Conservation (phyloP, 495 filamentous ascomycete genomes). For the Daldinia loculata region DNA sequence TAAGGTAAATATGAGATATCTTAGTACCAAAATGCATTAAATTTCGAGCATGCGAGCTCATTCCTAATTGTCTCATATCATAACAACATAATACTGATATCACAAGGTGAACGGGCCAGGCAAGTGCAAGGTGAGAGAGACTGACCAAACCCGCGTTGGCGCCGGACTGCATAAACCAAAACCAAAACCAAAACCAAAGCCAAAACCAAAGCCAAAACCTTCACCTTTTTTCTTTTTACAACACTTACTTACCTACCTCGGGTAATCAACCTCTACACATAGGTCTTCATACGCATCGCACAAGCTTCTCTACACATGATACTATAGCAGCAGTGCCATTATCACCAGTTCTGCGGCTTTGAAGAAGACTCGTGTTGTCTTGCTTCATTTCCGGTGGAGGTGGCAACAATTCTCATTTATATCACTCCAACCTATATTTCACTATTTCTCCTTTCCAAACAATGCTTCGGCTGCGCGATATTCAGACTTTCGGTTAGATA, state of each 20-base stretch:
- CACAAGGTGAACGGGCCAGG: not conserved
- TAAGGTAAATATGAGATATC: slow-evolving; percentile 4
- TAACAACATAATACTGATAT: slow-evolving; percentile 2
- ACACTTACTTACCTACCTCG: too few species aligned
- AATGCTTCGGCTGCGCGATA: not conserved
- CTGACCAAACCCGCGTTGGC: not conserved
- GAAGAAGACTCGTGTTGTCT: not conserved
- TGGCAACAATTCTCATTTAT: not conserved
- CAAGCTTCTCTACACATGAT: not conserved
- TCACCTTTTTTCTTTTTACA: not conserved
- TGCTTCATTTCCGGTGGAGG: not conserved
- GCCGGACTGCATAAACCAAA: not conserved
- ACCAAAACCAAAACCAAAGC: not conserved
- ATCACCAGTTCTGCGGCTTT: not conserved
- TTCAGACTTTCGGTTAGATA: not conserved
- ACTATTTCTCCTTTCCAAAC: not conserved
- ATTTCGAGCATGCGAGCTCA: slow-evolving; percentile 18
- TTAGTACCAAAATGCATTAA: slow-evolving; percentile 10
- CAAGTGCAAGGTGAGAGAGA: not conserved
- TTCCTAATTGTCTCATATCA: slow-evolving; percentile 15
- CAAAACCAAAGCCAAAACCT: not conserved
- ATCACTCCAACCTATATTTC: not conserved
- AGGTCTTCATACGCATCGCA: too few species aligned
- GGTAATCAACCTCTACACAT: too few species aligned
- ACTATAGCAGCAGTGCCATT: not conserved